Base-by-base conservation (phyloP, 352 stramenopile genomes). In the Pythium volutum region DNA sequence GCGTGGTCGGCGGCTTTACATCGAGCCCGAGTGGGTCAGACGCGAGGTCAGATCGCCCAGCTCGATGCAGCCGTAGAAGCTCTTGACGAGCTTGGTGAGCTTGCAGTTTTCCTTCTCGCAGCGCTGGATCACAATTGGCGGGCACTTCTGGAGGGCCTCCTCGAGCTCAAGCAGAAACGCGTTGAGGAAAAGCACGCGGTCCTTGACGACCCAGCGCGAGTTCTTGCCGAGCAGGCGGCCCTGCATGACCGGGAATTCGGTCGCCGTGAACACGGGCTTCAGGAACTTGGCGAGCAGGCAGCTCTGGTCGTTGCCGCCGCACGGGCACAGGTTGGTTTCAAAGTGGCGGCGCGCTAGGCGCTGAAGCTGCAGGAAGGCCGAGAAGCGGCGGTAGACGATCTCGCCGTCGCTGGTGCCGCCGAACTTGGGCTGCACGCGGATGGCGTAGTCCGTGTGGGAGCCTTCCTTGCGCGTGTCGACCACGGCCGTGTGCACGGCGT, bases 351-450 rank as follows among this genome's bases (percentile, higher is more conserved):
- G 68, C 41, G 75, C 80, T 22, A 91, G 73, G 25, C 84, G 76
- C 70, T 93, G 84, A 31, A 93, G 80, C 70, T 93, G 79, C 66
- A 91, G 70, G 68, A 93, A 93, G 50, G 81, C 79, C 55, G 84
- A 93, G 75, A 91, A 93, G 67, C 84, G 84, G 49, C 84, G 79
- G 71, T 91, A 91, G 6, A 93, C 77, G 63, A 93, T 82, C 69
- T 86, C 79, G 38, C 78, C 77, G 38, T 82, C 71, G 64, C 76
- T 76, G 33, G 77, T 64, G 67, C 76, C 77, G 60, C 69, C 82
- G 20, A 76, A 73, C 55, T 84, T 74, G 47, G 77, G 75, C 71
- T 88, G 78, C 50, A 93, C 81, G 47, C 79, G 76, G 70, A 93
- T 88, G 43, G 81, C 84, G 59, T 93, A 93, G 74, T 93, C 84